Evolutionary conservation across 164 flowering plant species (phyloP).

Genomic region (Stephania cephalantha): DNA sequence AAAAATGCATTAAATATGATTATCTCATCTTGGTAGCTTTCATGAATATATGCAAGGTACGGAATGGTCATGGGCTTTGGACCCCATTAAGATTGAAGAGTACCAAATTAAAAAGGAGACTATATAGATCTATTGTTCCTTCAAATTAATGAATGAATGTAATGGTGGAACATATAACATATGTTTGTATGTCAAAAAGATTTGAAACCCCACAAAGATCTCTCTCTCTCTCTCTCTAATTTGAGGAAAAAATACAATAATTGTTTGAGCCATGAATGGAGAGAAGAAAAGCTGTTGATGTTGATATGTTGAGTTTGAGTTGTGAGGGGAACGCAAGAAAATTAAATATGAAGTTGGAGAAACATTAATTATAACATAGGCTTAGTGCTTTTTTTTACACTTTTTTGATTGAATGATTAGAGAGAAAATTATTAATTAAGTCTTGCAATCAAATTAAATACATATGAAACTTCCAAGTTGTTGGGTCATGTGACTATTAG

Average conservation of each 20-base stretch:
- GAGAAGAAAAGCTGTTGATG: not conserved
- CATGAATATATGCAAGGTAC: constrained; percentile 2
- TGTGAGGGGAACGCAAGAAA: no score
- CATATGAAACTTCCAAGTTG: constrained; percentile 6
- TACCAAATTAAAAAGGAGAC: not conserved
- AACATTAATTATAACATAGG: constrained; percentile 3
- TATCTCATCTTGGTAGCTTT: not conserved
- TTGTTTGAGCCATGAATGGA: not conserved
- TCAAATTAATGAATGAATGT: not conserved
- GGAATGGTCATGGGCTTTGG: not conserved
- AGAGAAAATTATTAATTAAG: not conserved
- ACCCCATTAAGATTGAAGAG: not conserved
- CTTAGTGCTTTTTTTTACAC: constrained; percentile 2
- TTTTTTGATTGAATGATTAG: constrained; percentile 5
- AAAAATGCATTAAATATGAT: not conserved
- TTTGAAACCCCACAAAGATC: constrained; percentile 10
- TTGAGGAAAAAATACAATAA: not conserved
- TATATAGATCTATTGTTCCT: not conserved
- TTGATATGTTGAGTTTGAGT: constrained; percentile 3
- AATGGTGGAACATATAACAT: not conserved
- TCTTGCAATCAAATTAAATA: not conserved
- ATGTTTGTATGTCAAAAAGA: not conserved
- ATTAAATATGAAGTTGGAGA: not conserved
- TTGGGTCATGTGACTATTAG: constrained; percentile 1
- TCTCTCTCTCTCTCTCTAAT: not conserved